A percentile compares a stretch with the other conserved stretches of the same genome.
Evolutionary conservation across 352 stramenopile genomes (phyloP).

Genomic region (Phytophthora lateralis): DNA sequence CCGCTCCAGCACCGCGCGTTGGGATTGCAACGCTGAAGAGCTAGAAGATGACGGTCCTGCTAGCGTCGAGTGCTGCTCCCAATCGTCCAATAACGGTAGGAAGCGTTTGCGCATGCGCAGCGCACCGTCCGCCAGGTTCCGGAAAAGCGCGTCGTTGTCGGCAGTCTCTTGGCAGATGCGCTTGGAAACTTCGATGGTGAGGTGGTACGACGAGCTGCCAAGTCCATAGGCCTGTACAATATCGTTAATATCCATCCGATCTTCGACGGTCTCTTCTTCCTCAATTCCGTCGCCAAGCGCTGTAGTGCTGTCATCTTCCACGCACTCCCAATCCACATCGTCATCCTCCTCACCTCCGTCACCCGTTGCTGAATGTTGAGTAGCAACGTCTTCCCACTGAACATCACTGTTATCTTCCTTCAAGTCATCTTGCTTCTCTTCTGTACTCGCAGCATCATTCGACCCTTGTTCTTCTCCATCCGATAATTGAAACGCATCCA

Average conservation of each 20-base stretch:
- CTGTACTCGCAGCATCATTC: background rate
- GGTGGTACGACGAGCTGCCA: slow-evolving; percentile 74
- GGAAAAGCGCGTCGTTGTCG: slow-evolving; percentile 77
- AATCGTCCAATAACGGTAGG: slow-evolving; percentile 66
- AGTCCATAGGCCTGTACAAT: slow-evolving; percentile 81
- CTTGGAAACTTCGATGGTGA: slow-evolving; percentile 73
- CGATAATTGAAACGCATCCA: slow-evolving; percentile 61
- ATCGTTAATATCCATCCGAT: slow-evolving; percentile 76
- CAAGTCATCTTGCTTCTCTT: background rate
- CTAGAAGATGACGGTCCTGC: background rate
- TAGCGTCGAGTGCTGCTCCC: slow-evolving; percentile 49
- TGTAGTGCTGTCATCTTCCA: slow-evolving; percentile 6
- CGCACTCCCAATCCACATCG: slow-evolving; percentile 28
- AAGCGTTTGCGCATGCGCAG: slow-evolving; percentile 75
- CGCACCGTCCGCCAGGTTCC: slow-evolving; percentile 51
- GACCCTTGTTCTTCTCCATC: slow-evolving; percentile 8
- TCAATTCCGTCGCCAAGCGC: slow-evolving; percentile 3
- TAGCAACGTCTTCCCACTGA: slow-evolving; percentile 34
- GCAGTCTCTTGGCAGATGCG: slow-evolving; percentile 56
- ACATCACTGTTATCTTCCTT: slow-evolving; percentile 20
- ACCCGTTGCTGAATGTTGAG: slow-evolving; percentile 3
- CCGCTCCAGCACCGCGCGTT: slow-evolving; percentile 30
- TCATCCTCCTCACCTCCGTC: slow-evolving; percentile 19
- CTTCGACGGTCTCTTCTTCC: slow-evolving; percentile 10
- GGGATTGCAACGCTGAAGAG: slow-evolving; percentile 3